These are phyloP conservation scores for Shiraia bambusicola DNA, from an alignment of 2,329 filamentous ascomycete genomes.

Conservation along the genomic window DNA sequence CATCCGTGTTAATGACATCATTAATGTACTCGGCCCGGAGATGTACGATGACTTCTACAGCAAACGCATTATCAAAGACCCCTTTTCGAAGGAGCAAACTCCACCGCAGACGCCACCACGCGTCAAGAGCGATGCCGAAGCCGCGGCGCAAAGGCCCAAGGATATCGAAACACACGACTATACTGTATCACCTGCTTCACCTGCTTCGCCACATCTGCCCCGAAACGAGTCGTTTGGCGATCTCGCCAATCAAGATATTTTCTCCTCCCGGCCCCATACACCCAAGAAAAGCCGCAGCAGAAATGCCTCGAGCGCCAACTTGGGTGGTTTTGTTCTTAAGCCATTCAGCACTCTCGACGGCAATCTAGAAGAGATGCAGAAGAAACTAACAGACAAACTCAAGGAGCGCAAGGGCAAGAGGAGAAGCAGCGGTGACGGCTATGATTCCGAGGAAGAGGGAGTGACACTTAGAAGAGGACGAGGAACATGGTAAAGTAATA, in stretches of 20 bases:
- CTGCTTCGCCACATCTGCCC: slow-evolving; percentile 48
- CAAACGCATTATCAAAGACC: slow-evolving; percentile 44
- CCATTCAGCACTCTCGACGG: slow-evolving; percentile 68
- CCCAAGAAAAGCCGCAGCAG: slow-evolving; percentile 72
- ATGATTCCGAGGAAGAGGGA: slow-evolving; percentile 24
- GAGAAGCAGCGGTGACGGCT: slow-evolving; percentile 40
- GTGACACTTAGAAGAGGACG: slow-evolving; percentile 24
- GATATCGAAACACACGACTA: slow-evolving; percentile 30
- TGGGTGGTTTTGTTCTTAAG: slow-evolving; percentile 65
- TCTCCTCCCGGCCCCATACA: slow-evolving; percentile 83
- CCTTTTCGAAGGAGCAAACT: slow-evolving; percentile 24
- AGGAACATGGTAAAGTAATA: slow-evolving; percentile 3
- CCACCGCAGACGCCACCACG: slow-evolving; percentile 25
- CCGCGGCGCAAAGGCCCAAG: slow-evolving; percentile 14
- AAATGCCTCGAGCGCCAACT: slow-evolving; percentile 56
- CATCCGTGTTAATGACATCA: slow-evolving; percentile 80
- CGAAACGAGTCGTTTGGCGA: slow-evolving; percentile 94
- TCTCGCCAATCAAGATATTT: slow-evolving; percentile 82
- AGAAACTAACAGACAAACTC: slow-evolving; percentile 85
- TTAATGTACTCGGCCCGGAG: slow-evolving; percentile 93
- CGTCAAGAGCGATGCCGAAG: slow-evolving; percentile 20
- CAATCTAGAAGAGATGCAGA: slow-evolving; percentile 78
- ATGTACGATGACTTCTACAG: slow-evolving; percentile 82
- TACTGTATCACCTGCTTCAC: slow-evolving; percentile 26
- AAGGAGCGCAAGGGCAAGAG: slow-evolving; percentile 67